phyloP scores from a whole-genome alignment of 2,329 filamentous ascomycete genomes.

The Lachnellula cervina region DNA sequence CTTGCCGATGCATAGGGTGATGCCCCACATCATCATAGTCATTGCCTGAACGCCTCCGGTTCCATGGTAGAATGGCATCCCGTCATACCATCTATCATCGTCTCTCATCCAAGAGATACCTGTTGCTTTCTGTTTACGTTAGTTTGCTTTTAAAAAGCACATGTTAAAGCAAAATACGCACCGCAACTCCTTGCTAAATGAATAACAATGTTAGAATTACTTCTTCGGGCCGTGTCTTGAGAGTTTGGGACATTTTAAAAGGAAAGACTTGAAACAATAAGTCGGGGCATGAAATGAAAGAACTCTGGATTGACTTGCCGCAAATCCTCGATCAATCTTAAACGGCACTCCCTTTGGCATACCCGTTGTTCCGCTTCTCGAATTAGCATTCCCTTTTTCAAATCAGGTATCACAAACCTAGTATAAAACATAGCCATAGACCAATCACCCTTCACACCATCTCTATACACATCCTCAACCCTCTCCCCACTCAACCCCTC shows the following conservation, averaged over 20 bases:
- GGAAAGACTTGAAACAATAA: not conserved
- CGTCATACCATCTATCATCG: constrained; percentile 65
- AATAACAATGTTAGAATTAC: not conserved
- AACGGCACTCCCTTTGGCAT: constrained; percentile 67
- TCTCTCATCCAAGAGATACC: constrained; percentile 22
- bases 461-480: constrained; percentile 52
- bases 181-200: constrained; percentile 17
- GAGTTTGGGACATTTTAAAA: not conserved
- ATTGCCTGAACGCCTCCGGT: constrained; percentile 47
- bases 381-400: not conserved
- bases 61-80: constrained; percentile 74
- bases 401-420: constrained; percentile 34
- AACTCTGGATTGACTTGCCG: not conserved
- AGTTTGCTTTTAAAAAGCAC: constrained; percentile 1
- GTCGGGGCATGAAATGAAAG: not conserved
- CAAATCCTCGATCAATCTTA: constrained; percentile 42
- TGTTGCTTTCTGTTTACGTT: constrained; percentile 11
- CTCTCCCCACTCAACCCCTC: constrained; percentile 43
- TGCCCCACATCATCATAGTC: constrained; percentile 32
- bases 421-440: constrained; percentile 68
- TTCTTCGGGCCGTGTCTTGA: not conserved
- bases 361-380: constrained; percentile 63
- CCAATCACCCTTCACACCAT: constrained; percentile 44
- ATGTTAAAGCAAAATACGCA: constrained; percentile 4
- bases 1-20: constrained; percentile 57